Evolutionary conservation across 495 filamentous ascomycete species (phyloP).

Genomic region (Lindgomyces ingoldianus): DNA sequence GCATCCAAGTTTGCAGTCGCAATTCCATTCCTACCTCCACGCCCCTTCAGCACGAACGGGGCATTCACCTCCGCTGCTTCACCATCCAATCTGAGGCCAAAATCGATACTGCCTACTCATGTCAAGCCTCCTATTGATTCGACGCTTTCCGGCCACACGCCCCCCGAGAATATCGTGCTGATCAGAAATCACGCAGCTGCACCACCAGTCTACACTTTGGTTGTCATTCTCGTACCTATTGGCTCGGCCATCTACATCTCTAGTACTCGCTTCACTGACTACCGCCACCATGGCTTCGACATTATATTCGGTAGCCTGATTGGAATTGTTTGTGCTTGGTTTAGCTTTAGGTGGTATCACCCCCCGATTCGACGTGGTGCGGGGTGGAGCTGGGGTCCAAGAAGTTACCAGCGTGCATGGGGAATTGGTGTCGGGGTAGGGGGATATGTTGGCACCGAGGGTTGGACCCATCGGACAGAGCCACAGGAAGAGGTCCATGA

Average conservation of each 20-base stretch:
- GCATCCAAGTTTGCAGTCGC: conserved; percentile 63
- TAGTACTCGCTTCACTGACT: conserved; percentile 64
- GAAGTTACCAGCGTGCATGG: conserved; percentile 43
- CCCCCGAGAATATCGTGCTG: conserved; percentile 14
- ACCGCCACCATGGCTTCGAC: conserved; percentile 65
- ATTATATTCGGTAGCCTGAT: conserved; percentile 61
- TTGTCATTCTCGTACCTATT: conserved; percentile 58
- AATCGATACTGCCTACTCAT: conserved; percentile 13
- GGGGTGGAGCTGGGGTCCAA: conserved; percentile 46
- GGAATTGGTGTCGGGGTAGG: conserved; percentile 46
- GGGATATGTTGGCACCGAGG: conserved; percentile 45
- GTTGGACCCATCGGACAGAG: conserved; percentile 32
- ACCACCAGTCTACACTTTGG: conserved; percentile 60
- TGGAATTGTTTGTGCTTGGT: conserved; percentile 57
- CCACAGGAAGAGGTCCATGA: background rate
- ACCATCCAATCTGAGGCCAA: conserved; percentile 25
- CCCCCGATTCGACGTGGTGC: conserved; percentile 42
- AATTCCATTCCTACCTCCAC: conserved; percentile 50
- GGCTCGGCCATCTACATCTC: conserved; percentile 62
- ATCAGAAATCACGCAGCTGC: conserved; percentile 57
- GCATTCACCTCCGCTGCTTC: conserved; percentile 25
- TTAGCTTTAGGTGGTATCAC: conserved; percentile 64
- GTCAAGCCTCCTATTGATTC: conserved; percentile 9
- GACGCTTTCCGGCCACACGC: conserved; percentile 1
- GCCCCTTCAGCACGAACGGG: conserved; percentile 28